Percentiles rank a stretch among this genome's conserved stretches.
phyloP scores from a whole-genome alignment of 495 filamentous ascomycete genomes.

The Astrothelium macrocarpum region DNA sequence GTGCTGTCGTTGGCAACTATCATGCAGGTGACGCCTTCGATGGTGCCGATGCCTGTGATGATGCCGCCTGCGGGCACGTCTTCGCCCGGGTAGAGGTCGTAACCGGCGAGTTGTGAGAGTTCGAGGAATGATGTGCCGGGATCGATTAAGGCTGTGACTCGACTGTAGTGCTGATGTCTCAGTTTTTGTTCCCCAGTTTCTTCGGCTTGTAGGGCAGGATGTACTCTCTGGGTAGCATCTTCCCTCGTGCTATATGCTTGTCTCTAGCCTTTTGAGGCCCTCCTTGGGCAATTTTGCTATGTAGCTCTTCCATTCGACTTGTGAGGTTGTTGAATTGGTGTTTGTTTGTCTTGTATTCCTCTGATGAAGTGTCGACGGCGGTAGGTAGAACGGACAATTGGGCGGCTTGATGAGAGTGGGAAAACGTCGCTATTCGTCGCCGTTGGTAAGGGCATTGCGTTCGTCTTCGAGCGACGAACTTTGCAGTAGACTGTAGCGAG shows the following conservation, averaged over 20 bases:
- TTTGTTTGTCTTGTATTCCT: slow-evolving; percentile 75
- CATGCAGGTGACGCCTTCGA: slow-evolving; percentile 85
- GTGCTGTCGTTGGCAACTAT: slow-evolving; percentile 97
- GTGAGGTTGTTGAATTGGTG: slow-evolving; percentile 66
- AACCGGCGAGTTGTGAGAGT: slow-evolving; percentile 75
- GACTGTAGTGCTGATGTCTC: slow-evolving; percentile 29
- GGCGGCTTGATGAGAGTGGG: slow-evolving; percentile 39
- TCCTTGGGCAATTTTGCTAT: slow-evolving; percentile 59
- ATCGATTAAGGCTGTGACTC: slow-evolving; percentile 79
- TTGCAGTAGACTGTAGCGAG: background rate
- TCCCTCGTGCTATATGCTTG: slow-evolving; percentile 78
- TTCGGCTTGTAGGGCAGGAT: background rate
- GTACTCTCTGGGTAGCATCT: slow-evolving; percentile 85
- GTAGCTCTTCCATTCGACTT: slow-evolving; percentile 54
- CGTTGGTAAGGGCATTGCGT: background rate
- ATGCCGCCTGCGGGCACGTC: slow-evolving; percentile 84
- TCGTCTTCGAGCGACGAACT: background rate
- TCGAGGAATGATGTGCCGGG: slow-evolving; percentile 86
- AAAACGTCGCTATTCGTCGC: slow-evolving; percentile 34
- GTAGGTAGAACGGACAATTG: slow-evolving; percentile 72
- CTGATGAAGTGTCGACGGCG: slow-evolving; percentile 62
- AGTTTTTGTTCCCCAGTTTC: background rate
- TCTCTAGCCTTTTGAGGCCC: slow-evolving; percentile 76
- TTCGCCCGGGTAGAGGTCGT: slow-evolving; percentile 77
- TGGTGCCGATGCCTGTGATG: slow-evolving; percentile 83